Percentiles rank a stretch among this genome's conserved stretches.
These are phyloP conservation scores for Linderina pennispora DNA, from an alignment of 192 early-diverging fungal species.

Conservation along the genomic window DNA sequence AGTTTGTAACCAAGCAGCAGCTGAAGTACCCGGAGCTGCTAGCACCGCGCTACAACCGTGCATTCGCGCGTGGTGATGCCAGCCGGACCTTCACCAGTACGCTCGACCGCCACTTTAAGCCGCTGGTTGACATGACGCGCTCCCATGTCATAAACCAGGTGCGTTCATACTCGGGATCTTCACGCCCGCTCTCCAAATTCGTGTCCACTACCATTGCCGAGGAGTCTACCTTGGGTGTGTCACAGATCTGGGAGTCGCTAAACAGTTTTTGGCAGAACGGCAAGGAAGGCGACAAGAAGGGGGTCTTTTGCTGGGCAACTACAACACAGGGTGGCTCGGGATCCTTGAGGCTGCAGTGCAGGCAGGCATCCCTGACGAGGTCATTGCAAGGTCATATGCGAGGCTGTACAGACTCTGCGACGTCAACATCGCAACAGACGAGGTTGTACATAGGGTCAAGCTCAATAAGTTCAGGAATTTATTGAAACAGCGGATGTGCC, in stretches of 20 bases:
- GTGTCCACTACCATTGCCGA: slow-evolving; percentile 25
- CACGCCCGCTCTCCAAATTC: slow-evolving; percentile 21
- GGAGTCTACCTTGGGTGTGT: slow-evolving; percentile 18
- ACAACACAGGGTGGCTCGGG: slow-evolving; percentile 15
- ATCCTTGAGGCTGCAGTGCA: slow-evolving; percentile 17
- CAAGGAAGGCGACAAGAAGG: background rate
- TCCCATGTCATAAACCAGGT: slow-evolving; percentile 30
- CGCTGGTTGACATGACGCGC: slow-evolving; percentile 26
- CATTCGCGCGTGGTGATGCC: slow-evolving; percentile 8
- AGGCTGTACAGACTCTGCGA: slow-evolving; percentile 24
- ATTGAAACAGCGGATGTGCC: background rate
- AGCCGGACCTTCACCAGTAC: background rate
- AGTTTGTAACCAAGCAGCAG: slow-evolving; percentile 18
- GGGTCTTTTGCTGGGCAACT: background rate
- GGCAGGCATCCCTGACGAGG: slow-evolving; percentile 27
- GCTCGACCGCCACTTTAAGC: background rate
- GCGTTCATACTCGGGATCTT: too few species aligned
- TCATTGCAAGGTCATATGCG: slow-evolving; percentile 25
- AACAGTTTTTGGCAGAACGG: background rate
- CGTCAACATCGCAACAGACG: background rate
- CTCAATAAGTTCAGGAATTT: background rate
- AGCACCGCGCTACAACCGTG: slow-evolving; percentile 10
- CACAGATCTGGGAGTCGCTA: slow-evolving; percentile 12
- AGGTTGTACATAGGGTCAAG: background rate
- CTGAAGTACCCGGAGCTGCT: slow-evolving; percentile 17